Evolutionary conservation across 2,329 filamentous ascomycete species (phyloP), one percentile per base, ranked within the genome.

Genomic region (Coniochaeta hoffmannii): DNA sequence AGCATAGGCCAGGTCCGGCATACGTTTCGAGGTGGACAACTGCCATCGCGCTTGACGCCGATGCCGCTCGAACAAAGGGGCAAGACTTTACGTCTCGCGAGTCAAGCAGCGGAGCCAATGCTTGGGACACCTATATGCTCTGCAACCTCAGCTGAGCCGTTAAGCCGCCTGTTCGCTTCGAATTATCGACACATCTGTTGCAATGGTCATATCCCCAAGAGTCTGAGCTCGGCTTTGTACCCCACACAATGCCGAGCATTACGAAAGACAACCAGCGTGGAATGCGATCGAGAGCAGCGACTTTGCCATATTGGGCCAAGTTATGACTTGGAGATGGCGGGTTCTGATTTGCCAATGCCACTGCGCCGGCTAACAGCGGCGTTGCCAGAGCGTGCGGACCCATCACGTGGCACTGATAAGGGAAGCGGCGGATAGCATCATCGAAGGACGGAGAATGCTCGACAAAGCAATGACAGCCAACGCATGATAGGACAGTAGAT

Each of bases 341-440:
- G 11, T 12, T 28, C 41, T 46, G 41, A 46, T 46, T 46, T 46
- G 41, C 22, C 41, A 46, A 46, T 46, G 3, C 41, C 19, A 8
- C 26, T 6, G 19, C 2, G 9, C 24, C 41, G 41, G 41, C 41
- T 46, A 46, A 28, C 22, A 28, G 41, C 41, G 41, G 41, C 41
- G 41, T 46, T 46, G 41, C 24, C 15, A 46, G 15, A 46, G 41
- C 19, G 41, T n/a, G 41, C 41, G 41, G n/a, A 9, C 11, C 41
- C 22, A 46, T 46, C 41, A 46, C 41, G 41, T 46, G 41, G 41
- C 41, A 46, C 41, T 46, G 41, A 46, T 46, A 46, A 46, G 41
- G 36, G 36, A 26, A 46, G 15, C 24, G n/a, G n/a, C n/a, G 38
- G 41, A 11, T 28, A 46, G 19, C 41, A 46, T 46, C 41, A 46